Evolutionary conservation across 257 asterid genomes (phyloP).

Genomic region (Jacaranda mimosifolia): DNA sequence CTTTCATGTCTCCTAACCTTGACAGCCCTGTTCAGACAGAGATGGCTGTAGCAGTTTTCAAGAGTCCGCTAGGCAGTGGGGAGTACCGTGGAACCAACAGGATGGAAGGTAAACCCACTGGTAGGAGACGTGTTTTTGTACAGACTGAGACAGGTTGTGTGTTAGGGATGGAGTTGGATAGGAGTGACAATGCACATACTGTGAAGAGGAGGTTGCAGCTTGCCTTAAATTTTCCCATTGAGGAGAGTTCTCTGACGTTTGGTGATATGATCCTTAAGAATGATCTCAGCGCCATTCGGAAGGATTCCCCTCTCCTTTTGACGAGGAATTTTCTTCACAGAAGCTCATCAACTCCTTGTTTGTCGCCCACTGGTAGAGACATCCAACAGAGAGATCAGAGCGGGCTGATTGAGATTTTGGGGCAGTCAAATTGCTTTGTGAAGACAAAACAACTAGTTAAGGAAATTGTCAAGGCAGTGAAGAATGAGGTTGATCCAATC

Average conservation of each 20-base stretch:
- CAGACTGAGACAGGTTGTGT: slow-evolving; percentile 96
- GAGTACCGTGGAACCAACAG: slow-evolving; percentile 66
- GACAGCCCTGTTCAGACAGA: slow-evolving; percentile 95
- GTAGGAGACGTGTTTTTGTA: slow-evolving; percentile 89
- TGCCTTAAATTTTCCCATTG: slow-evolving; percentile 83
- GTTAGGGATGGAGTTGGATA: slow-evolving; percentile 92
- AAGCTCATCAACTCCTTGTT: slow-evolving; percentile 97
- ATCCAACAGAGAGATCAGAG: slow-evolving; percentile 85
- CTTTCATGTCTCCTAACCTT: slow-evolving; percentile 76
- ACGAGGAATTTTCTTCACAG: slow-evolving; percentile 83
- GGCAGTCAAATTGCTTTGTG: slow-evolving; percentile 61
- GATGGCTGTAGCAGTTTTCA: slow-evolving; percentile 90
- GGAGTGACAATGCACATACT: slow-evolving; percentile 89
- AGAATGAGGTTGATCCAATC: slow-evolving; percentile 82
- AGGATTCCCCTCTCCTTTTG: slow-evolving; percentile 85
- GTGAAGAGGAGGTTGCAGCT: slow-evolving; percentile 92
- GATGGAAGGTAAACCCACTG: slow-evolving; percentile 75
- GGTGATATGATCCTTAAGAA: slow-evolving; percentile 92
- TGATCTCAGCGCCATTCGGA: slow-evolving; percentile 85
- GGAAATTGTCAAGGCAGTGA: slow-evolving; percentile 80
- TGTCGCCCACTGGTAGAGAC: slow-evolving; percentile 90
- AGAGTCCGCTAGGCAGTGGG: slow-evolving; percentile 66
- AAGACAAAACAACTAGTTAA: slow-evolving; percentile 70
- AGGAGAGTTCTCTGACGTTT: slow-evolving; percentile 90
- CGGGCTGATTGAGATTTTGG: slow-evolving; percentile 88